Percentiles rank a stretch among this genome's conserved stretches.
Conservation (phyloP, 352 stramenopile genomes). For the Phytopythium chamaehyphon region DNA sequence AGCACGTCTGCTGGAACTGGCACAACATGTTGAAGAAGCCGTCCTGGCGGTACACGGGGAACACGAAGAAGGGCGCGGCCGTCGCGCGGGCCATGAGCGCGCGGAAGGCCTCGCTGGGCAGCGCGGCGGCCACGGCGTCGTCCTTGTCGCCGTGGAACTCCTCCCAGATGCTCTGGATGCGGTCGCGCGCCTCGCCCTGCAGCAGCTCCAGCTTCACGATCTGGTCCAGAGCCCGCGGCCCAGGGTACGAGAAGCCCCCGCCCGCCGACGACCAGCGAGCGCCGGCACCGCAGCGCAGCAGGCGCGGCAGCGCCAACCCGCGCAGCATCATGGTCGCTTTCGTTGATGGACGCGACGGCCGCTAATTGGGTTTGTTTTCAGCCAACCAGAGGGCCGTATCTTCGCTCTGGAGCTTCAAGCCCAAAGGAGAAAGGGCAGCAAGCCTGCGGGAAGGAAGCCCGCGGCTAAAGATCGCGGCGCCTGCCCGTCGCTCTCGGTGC, state of each 20-base stretch:
- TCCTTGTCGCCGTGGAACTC: slow-evolving; percentile 76
- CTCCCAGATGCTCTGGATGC: slow-evolving; percentile 74
- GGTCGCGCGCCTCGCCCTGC: slow-evolving; percentile 46
- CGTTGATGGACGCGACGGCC: too few relatives aligned
- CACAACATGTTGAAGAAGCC: slow-evolving; percentile 89
- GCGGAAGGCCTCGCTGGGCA: slow-evolving; percentile 36
- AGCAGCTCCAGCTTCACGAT: slow-evolving; percentile 85
- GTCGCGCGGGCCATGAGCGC: slow-evolving; percentile 44
- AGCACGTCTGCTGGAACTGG: slow-evolving; percentile 88
- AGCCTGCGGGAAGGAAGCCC: too few relatives aligned
- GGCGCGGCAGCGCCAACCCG: too few relatives aligned
- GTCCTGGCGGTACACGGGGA: slow-evolving; percentile 79
- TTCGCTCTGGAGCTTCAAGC: too few relatives aligned
- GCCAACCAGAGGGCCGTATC: too few relatives aligned
- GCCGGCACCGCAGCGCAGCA: slow-evolving; percentile 1
- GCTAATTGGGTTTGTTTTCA: too few relatives aligned
- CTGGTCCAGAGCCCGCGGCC: slow-evolving; percentile 69
- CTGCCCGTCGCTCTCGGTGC: slow-evolving; percentile 1
- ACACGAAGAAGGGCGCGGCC: slow-evolving; percentile 68
- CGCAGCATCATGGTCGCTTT: too few relatives aligned
- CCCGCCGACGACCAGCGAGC: slow-evolving; percentile 3
- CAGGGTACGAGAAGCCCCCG: slow-evolving; percentile 80
- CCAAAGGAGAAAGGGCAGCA: too few relatives aligned
- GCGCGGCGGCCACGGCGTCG: slow-evolving; percentile 56
- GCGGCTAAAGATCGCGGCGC: slow-evolving; percentile 1